Evolutionary conservation across 108 stramenopile species (phyloP).

Genomic region (Nitzschia inconspicua): DNA sequence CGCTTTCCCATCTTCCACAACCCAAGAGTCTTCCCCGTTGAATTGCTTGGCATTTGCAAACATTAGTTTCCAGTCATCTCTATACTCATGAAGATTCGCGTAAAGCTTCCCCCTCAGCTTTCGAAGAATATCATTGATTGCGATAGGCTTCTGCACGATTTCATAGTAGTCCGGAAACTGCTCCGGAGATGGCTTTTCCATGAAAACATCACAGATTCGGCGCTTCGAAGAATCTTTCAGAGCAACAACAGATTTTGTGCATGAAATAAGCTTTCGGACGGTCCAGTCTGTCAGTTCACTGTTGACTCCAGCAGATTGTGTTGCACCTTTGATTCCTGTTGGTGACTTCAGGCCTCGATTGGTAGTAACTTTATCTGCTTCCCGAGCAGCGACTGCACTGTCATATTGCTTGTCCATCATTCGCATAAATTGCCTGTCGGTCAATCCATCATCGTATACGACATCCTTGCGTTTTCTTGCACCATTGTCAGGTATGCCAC

Average conservation of each 20-base stretch:
- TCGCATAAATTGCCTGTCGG: slow-evolving; percentile 89
- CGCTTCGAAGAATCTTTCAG: slow-evolving; percentile 78
- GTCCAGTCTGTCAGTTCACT: slow-evolving; percentile 60
- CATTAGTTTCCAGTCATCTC: slow-evolving; percentile 78
- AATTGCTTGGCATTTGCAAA: slow-evolving; percentile 77
- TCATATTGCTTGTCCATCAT: slow-evolving; percentile 83
- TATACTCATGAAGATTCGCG: slow-evolving; percentile 50
- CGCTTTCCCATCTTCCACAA: slow-evolving; percentile 59
- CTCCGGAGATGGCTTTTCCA: slow-evolving; percentile 83
- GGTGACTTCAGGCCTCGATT: slow-evolving; percentile 39
- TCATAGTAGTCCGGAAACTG: slow-evolving; percentile 84
- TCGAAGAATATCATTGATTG: slow-evolving; percentile 84
- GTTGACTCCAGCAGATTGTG: slow-evolving; percentile 12
- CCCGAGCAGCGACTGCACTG: slow-evolving; percentile 42
- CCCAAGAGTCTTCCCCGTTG: slow-evolving; percentile 85
- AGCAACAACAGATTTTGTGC: slow-evolving; percentile 68
- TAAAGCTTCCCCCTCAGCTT: slow-evolving; percentile 76
- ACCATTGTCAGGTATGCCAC: slow-evolving; percentile 14
- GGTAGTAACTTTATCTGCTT: slow-evolving; percentile 27
- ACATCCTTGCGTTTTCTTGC: slow-evolving; percentile 70
- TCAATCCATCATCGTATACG: slow-evolving; percentile 89
- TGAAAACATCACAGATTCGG: slow-evolving; percentile 74
- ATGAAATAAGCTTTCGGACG: slow-evolving; percentile 70
- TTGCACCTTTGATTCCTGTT: slow-evolving; percentile 24
- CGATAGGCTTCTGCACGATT: slow-evolving; percentile 77